Conservation (phyloP, 768 basidiomycete genomes). For the Amyloporia xantha region DNA sequence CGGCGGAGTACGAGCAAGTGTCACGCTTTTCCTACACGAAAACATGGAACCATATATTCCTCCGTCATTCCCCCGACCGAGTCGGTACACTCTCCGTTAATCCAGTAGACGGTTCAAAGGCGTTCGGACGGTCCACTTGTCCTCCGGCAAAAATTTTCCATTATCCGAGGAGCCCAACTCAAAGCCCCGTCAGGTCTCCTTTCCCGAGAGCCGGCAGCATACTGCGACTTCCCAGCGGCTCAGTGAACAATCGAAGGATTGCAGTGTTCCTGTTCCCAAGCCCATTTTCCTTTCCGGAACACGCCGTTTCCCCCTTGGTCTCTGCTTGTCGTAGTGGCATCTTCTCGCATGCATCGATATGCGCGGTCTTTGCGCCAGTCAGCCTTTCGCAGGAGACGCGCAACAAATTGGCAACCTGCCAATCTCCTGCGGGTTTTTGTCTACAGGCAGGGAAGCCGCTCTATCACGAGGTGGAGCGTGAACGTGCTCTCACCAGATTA, state of each 20-base stretch:
- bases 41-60: background rate
- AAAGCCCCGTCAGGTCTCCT: no score
- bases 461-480: background rate
- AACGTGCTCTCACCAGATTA: background rate
- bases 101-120: background rate
- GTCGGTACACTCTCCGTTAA: background rate
- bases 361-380: no score
- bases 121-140: background rate
- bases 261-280: no score
- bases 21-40: background rate
- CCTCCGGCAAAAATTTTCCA: background rate
- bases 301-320: no score
- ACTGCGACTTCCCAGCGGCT: no score
- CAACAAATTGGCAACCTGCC: no score
- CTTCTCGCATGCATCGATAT: no score
- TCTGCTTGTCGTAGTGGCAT: no score
- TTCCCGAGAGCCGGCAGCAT: no score
- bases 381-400: no score
- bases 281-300: no score
- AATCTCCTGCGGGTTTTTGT: background rate
- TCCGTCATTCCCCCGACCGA: background rate
- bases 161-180: background rate
- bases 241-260: no score
- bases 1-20: background rate
- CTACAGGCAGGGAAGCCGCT: background rate